A percentile compares a stretch with the other conserved stretches of the same genome.
phyloP scores from a whole-genome alignment of 441 rosid species.

The Gossypium aridum region DNA sequence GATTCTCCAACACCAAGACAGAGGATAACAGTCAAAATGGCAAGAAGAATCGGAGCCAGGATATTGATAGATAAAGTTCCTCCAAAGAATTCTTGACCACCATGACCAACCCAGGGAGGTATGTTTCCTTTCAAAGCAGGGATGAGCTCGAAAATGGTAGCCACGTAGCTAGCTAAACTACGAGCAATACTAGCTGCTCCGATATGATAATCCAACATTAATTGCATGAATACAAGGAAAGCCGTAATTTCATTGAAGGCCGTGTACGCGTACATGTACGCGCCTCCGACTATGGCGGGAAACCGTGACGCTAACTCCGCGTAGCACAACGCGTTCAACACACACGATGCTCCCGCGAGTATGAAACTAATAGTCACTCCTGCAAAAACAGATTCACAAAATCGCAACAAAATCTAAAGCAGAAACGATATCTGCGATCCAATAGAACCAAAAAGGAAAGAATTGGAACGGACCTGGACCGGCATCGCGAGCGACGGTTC shows the following conservation, averaged over 20 bases:
- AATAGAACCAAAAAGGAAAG: neutral
- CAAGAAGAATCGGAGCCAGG: slow-evolving; percentile 67
- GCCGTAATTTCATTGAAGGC: slow-evolving; percentile 93
- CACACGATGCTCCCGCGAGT: slow-evolving; percentile 86
- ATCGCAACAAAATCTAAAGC: neutral
- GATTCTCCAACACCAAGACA: slow-evolving; percentile 83
- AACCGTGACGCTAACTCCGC: slow-evolving; percentile 91
- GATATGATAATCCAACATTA: slow-evolving; percentile 93
- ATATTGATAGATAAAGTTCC: slow-evolving; percentile 81
- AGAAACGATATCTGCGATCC: neutral
- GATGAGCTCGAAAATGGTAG: slow-evolving; percentile 63
- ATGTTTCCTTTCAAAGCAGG: slow-evolving; percentile 53
- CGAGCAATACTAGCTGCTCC: slow-evolving; percentile 97
- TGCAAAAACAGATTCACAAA: slow-evolving; percentile 20
- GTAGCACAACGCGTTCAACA: slow-evolving; percentile 85
- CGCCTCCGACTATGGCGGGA: slow-evolving; percentile 98
- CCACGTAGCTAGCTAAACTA: slow-evolving; percentile 79
- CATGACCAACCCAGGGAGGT: slow-evolving; percentile 86
- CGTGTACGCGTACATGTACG: slow-evolving; percentile 77
- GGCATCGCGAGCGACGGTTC: slow-evolving; percentile 90
- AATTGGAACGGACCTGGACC: slow-evolving; percentile 65
- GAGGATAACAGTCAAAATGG: slow-evolving; percentile 59
- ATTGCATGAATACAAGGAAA: slow-evolving; percentile 84
- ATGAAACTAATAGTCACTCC: slow-evolving; percentile 87
- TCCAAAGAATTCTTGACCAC: slow-evolving; percentile 69